Percentiles rank a stretch among this genome's conserved stretches.
Conservation (phyloP, 768 basidiomycete species). For the Trametopsis cervina region DNA sequence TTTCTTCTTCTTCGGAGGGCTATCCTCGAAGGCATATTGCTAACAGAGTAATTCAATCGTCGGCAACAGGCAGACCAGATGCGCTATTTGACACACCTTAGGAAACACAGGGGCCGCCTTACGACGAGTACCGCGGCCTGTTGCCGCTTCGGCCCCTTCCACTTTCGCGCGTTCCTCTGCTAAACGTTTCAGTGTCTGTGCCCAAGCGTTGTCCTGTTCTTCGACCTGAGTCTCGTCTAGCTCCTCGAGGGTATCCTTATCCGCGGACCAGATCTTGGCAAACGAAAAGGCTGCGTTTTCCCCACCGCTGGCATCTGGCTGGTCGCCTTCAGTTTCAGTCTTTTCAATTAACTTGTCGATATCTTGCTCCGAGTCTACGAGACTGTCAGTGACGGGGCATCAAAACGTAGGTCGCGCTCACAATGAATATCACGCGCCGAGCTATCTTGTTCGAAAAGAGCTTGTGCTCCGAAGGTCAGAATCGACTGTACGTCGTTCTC, state of each 20-base stretch:
- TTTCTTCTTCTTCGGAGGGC: constrained; percentile 24
- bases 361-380: constrained; percentile 68
- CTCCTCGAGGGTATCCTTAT: constrained; percentile 66
- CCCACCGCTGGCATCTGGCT: constrained; percentile 36
- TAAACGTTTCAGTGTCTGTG: constrained; percentile 51
- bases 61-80: constrained; percentile 13
- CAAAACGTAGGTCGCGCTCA: background rate
- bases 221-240: constrained; percentile 40
- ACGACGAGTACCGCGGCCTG: constrained; percentile 71
- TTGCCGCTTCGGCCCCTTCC: constrained; percentile 41
- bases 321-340: constrained; percentile 65
- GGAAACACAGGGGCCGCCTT: constrained; percentile 47
- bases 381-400: background rate
- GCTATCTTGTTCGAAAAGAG: constrained; percentile 66
- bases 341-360: constrained; percentile 83
- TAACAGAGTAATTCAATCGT: constrained; percentile 22
- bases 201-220: constrained; percentile 76
- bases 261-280: constrained; percentile 88
- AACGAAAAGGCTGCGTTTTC: constrained; percentile 69
- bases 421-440: constrained; percentile 27
- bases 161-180: constrained; percentile 37
- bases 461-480: constrained; percentile 81
- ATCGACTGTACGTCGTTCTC: constrained; percentile 84
- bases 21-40: constrained; percentile 17
- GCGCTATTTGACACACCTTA: constrained; percentile 28